Percentiles rank a stretch among this genome's conserved stretches.
Evolutionary conservation across 345 rosid genomes (phyloP).

Genomic region (Populus tremula): DNA sequence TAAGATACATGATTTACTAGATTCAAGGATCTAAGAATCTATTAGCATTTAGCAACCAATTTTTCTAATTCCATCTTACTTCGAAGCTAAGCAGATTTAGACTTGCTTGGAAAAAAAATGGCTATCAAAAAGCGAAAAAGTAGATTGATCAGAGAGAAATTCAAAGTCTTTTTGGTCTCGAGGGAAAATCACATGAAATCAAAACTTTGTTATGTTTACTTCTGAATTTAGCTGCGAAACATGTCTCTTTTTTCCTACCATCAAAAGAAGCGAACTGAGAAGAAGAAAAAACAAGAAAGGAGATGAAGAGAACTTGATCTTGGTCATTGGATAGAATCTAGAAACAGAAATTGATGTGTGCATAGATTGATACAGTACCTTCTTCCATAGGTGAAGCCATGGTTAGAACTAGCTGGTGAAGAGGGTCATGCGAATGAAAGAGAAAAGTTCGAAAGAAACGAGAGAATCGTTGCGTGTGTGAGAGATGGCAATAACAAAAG

Average conservation of each 20-base stretch:
- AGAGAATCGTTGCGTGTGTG: background rate
- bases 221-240: background rate
- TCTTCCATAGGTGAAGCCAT: slow-evolving; percentile 35
- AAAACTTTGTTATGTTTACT: background rate
- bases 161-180: background rate
- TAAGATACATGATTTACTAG: background rate
- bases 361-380: slow-evolving; percentile 23
- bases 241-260: background rate
- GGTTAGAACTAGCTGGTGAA: background rate
- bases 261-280: background rate
- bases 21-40: background rate
- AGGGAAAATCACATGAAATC: background rate
- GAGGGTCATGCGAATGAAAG: slow-evolving; percentile 1
- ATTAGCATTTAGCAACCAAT: background rate
- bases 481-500: too few relatives aligned
- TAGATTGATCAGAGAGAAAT: background rate
- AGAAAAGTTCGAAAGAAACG: background rate
- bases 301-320: background rate
- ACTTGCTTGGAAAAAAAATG: background rate
- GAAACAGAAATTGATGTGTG: background rate
- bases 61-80: background rate
- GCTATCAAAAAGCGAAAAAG: background rate
- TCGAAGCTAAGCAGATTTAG: background rate
- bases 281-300: background rate
- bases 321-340: background rate